phyloP scores from a whole-genome alignment of 75 land plant species.

The Sequoiadendron giganteum region DNA sequence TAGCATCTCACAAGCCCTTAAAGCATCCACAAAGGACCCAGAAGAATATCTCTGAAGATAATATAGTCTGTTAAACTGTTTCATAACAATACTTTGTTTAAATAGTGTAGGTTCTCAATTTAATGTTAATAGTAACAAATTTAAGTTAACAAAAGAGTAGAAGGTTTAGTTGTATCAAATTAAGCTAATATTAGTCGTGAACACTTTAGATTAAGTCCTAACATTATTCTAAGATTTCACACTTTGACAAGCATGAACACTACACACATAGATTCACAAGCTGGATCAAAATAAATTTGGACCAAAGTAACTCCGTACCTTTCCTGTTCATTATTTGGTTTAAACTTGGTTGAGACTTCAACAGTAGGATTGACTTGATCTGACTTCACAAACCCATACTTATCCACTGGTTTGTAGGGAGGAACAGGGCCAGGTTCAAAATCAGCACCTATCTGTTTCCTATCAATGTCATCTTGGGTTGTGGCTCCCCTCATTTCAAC shows the following conservation, averaged over 20 bases:
- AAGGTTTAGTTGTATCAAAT: constrained; percentile 1
- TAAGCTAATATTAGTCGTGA: neutral
- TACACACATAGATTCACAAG: neutral
- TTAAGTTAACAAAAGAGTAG: neutral
- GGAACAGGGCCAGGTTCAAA: constrained; percentile 69
- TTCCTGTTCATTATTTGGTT: constrained; percentile 49
- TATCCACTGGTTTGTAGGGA: constrained; percentile 55
- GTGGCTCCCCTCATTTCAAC: constrained; percentile 11
- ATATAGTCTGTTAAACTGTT: neutral
- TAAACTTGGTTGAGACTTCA: constrained; percentile 37
- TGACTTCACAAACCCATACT: constrained; percentile 85
- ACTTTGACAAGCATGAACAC: neutral
- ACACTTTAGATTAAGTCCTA: neutral
- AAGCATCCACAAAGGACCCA: neutral
- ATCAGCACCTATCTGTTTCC: constrained; percentile 40
- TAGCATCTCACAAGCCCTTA: neutral
- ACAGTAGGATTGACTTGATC: constrained; percentile 27
- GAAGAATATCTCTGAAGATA: neutral
- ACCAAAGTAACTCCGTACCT: constrained; percentile 31
- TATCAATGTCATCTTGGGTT: constrained; percentile 24
- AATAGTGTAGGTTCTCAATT: neutral
- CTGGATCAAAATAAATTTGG: neutral
- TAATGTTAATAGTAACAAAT: neutral
- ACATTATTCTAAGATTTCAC: constrained; percentile 6
- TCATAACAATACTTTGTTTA: neutral